A percentile compares a stretch with the other conserved stretches of the same genome.
Evolutionary conservation across 2,329 filamentous ascomycete genomes (phyloP).

Genomic region (Piedraia hortae): DNA sequence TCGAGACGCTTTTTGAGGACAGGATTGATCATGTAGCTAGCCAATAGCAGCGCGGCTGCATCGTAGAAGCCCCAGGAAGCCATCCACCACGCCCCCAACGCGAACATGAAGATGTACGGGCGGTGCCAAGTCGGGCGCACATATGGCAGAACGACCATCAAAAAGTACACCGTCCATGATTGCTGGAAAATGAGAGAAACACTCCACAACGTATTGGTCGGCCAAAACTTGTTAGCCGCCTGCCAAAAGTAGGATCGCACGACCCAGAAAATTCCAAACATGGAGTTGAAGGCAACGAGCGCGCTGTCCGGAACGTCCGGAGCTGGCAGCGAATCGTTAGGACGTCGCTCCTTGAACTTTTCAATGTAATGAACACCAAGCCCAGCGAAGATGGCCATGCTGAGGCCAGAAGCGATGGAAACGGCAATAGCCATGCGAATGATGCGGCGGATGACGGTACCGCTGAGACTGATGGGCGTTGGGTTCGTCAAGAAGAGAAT

Average conservation of each 20-base stretch:
- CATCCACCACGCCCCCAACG: slow-evolving; percentile 10
- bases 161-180: slow-evolving; percentile 18
- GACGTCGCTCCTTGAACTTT: slow-evolving; percentile 13
- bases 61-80: slow-evolving; percentile 10
- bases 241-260: slow-evolving; percentile 14
- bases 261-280: slow-evolving; percentile 22
- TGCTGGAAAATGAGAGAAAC: slow-evolving; percentile 20
- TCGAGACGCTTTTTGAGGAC: slow-evolving; percentile 5
- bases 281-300: slow-evolving; percentile 18
- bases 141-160: slow-evolving; percentile 20
- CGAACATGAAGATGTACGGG: slow-evolving; percentile 9
- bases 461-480: slow-evolving; percentile 13
- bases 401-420: slow-evolving; percentile 15
- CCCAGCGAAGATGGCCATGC: slow-evolving; percentile 13
- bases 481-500: slow-evolving; percentile 17
- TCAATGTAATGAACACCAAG: slow-evolving; percentile 13
- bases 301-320: slow-evolving; percentile 13
- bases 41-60: slow-evolving; percentile 7
- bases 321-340: slow-evolving; percentile 13
- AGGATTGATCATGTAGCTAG: slow-evolving; percentile 6
- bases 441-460: slow-evolving; percentile 16
- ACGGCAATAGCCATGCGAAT: slow-evolving; percentile 18
- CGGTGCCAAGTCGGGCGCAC: slow-evolving; percentile 17
- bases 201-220: slow-evolving; percentile 20
- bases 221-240: slow-evolving; percentile 17